Evolutionary conservation across 495 filamentous ascomycete species (phyloP).

Genomic region (Neurospora discreta): DNA sequence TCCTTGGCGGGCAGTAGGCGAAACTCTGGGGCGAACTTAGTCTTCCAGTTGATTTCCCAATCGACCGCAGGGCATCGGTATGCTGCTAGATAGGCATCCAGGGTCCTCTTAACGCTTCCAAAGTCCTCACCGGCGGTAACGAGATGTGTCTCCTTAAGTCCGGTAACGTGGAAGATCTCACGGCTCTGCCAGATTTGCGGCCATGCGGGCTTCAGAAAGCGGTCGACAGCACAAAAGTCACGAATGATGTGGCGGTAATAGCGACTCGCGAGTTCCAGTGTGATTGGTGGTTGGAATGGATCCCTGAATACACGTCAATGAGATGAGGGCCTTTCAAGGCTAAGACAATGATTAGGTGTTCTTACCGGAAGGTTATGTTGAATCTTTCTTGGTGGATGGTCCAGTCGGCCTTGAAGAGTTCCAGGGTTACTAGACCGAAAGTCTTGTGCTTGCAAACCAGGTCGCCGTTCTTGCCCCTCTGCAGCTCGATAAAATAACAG

Average conservation of each 20-base stretch:
- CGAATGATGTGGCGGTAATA: slow-evolving; percentile 67
- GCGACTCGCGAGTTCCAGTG: slow-evolving; percentile 68
- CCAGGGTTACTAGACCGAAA: slow-evolving; percentile 68
- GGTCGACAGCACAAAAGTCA: slow-evolving; percentile 58
- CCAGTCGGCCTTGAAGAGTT: slow-evolving; percentile 25
- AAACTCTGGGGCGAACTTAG: slow-evolving; percentile 75
- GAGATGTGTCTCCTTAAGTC: slow-evolving; percentile 40
- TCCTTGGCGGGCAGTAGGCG: slow-evolving; percentile 60
- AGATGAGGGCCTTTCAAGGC: not conserved
- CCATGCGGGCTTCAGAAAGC: slow-evolving; percentile 77
- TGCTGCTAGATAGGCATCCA: slow-evolving; percentile 76
- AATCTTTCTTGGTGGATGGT: slow-evolving; percentile 68
- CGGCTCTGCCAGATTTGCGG: slow-evolving; percentile 57
- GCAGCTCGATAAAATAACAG: slow-evolving; percentile 61
- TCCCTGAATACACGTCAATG: slow-evolving; percentile 31
- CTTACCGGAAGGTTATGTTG: slow-evolving; percentile 70
- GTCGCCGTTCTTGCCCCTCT: slow-evolving; percentile 40
- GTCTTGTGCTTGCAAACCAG: slow-evolving; percentile 31
- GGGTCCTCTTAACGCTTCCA: slow-evolving; percentile 67
- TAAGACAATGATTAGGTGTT: not conserved
- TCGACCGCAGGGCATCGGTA: slow-evolving; percentile 62
- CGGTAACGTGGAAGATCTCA: slow-evolving; percentile 51
- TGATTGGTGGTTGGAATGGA: slow-evolving; percentile 52
- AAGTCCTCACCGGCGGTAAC: slow-evolving; percentile 60
- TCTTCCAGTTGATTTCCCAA: slow-evolving; percentile 68